Percentiles rank a stretch among this genome's conserved stretches.
phyloP scores from a whole-genome alignment of 108 stramenopile genomes.

The Nitzschia palea region DNA sequence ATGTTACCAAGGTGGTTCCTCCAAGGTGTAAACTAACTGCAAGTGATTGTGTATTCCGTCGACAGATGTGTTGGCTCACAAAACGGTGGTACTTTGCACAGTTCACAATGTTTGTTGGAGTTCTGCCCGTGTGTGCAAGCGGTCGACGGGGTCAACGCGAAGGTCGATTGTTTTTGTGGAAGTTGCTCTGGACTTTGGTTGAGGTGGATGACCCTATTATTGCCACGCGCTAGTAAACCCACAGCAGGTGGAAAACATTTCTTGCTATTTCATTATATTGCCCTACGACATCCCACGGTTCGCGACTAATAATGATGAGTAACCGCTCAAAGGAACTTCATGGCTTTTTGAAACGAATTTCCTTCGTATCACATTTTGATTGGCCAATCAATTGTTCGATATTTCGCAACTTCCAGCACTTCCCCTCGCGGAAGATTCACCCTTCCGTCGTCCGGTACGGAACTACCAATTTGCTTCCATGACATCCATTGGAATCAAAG shows the following conservation, averaged over 20 bases:
- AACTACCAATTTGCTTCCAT: neutral
- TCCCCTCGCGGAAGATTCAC: neutral
- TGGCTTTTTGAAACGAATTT: too few relatives aligned
- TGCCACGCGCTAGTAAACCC: neutral
- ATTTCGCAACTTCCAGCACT: neutral
- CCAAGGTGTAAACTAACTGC: neutral
- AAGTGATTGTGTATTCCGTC: too few relatives aligned
- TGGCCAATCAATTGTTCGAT: neutral
- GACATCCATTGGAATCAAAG: too few relatives aligned
- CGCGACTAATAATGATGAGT: neutral
- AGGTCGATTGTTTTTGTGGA: too few relatives aligned
- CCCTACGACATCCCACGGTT: neutral
- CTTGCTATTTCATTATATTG: neutral
- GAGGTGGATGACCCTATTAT: neutral
- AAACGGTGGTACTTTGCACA: too few relatives aligned
- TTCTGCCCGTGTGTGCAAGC: too few relatives aligned
- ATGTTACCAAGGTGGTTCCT: neutral
- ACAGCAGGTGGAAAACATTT: neutral
- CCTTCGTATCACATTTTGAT: too few relatives aligned
- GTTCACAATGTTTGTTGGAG: too few relatives aligned
- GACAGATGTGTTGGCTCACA: too few relatives aligned
- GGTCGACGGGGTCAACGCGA: too few relatives aligned
- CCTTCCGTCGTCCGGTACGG: neutral
- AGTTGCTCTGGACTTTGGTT: too few relatives aligned
- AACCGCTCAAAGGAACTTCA: neutral